phyloP scores from a whole-genome alignment of 225 moss, liverwort and hornwort genomes.

The Pleurozium schreberi region DNA sequence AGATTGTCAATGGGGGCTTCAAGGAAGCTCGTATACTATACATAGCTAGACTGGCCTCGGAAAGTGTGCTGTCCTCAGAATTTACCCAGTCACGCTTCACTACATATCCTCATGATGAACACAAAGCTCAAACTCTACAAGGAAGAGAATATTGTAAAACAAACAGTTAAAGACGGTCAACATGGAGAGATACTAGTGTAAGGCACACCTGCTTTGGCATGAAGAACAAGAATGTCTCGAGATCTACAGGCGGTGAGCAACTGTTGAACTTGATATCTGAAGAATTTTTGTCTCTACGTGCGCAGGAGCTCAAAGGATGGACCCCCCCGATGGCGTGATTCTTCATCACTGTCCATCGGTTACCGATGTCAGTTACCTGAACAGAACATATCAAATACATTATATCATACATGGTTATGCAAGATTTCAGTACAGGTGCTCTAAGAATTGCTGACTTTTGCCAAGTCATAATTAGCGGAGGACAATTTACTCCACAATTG shows the following conservation, averaged over 20 bases:
- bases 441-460: neutral
- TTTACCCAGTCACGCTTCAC: neutral
- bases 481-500: neutral
- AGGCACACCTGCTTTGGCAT: constrained; percentile 7
- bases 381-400: neutral
- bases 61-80: neutral
- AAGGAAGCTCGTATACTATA: neutral
- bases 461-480: neutral
- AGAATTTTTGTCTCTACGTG: neutral
- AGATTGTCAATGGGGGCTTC: neutral
- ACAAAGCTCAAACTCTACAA: neutral
- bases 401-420: neutral
- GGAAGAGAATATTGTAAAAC: neutral
- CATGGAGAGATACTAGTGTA: neutral
- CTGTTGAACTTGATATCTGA: neutral
- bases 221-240: neutral
- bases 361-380: neutral
- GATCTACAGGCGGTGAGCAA: neutral
- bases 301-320: neutral
- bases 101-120: neutral
- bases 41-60: neutral
- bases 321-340: neutral
- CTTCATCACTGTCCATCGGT: neutral
- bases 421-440: neutral
- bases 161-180: neutral